Evolutionary conservation across 2,329 filamentous ascomycete species (phyloP), one percentile per base, ranked within the genome.

Genomic region (Hymenoscyphus infarciens): DNA sequence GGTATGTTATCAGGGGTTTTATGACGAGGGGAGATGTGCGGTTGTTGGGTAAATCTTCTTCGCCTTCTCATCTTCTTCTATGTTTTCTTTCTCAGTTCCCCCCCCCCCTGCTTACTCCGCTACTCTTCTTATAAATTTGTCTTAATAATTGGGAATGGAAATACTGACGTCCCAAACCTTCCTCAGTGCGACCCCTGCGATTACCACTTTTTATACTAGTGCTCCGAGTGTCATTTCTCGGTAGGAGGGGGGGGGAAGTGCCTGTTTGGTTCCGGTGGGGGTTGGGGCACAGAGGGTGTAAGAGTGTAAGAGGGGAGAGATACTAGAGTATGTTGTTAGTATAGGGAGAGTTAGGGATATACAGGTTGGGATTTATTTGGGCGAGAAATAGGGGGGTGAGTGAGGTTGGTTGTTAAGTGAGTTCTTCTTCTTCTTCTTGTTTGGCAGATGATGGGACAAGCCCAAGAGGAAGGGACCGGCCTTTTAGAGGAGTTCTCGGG

Each of bases 291-390:
- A 42, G 19, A 35, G 27, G n/a, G n/a, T n/a, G n/a, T n/a, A n/a
- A 13, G 11, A 3, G 13, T 66, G 64, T 54, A 61, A 56, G 2
- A 13, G 39, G 22, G 60, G 60, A 16, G 64, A 39, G 38, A 62
- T 58, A 6, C 64, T 76, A 6, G 75, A 72, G n/a, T 74, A 67
- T 2, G 70, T 74, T 2, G 64, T 68, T 27, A 71, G 77, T 56
- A 70, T 78, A 35, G 73, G 76, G 62, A 69, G 70, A 1, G 72
- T 70, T n/a, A 64, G 82, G 6, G 74, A 79, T 35, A 81, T 82
- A 68, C 79, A 78, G 1, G 74, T 77, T 1, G 73, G 76, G 35
- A 70, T 79, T 35, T 77, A 80, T 33, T 33, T 66, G 82, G 27
- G 74, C 79, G 8, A 66, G 81, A 22, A 67, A 74, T 6, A 68